Base-by-base conservation (phyloP, 2,329 filamentous ascomycete species). In the Salinomyces thailandicus region DNA sequence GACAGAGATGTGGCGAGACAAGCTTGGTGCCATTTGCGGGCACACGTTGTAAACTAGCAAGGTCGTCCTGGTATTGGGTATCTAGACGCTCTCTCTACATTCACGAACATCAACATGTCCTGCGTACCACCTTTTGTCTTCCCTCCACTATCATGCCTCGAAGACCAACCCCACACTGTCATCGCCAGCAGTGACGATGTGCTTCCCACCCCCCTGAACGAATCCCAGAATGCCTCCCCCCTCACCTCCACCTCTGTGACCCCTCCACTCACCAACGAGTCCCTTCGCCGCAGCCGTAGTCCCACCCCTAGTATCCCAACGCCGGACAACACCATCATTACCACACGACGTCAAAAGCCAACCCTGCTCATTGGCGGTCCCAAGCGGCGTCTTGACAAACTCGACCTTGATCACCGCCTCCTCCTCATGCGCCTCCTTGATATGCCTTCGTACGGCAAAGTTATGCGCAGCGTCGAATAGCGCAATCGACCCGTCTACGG, bases 341-440 rank as follows among this genome's bases (percentile, higher is more conserved):
- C 91, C 91, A 48, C 80, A 87, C 45, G 77, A 85, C 2, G 89
- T 96, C 36, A 96, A 66, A 43, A 93, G 55, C 78, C 76, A 89
- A 15, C 40, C 55, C 47, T 62, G 31, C 30, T 50, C 41, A 35
- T 52, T 56, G 18, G 44, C 38, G 12, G 46, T 51, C 4, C 53
- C 48, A 58, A 56, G 43, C 11, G 46, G 42, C 11, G 49, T 64
- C 55, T 68, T 68, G 40, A 93, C 74, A 53, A 94, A 98, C 42
- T 95, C 85, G 4, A 96, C 77, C 62, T 93, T 89, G 43, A 96
- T 89, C 14, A 98, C 85, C 1, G 85, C 81, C 11, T 81, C 81
- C n/a, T 85, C 82, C 46, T 87, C 82, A 58, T 93, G 89, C 1
- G 85, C 87, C 33, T 81, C 81, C 34, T 73, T 71, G 46, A 96